Evolutionary conservation across 768 basidiomycete genomes (phyloP).

Genomic region (Gloeostereum incarnatum): DNA sequence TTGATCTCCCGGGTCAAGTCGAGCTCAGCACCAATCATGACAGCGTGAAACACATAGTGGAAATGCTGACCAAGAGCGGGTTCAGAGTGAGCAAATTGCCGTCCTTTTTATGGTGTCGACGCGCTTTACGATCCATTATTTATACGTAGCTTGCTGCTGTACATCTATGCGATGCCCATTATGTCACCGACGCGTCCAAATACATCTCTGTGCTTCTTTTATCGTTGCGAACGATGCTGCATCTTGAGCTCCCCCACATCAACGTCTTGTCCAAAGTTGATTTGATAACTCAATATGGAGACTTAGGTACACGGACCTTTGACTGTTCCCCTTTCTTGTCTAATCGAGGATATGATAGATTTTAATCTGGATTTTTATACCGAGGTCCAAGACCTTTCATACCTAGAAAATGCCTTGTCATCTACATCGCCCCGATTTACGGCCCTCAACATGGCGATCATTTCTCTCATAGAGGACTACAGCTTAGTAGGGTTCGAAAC

Average conservation of each 20-base stretch:
- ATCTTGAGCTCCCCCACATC: slow-evolving; percentile 94
- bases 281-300: slow-evolving; percentile 82
- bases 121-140: slow-evolving; percentile 2
- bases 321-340: slow-evolving; percentile 6
- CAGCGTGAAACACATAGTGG: slow-evolving; percentile 74
- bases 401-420: slow-evolving; percentile 71
- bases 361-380: slow-evolving; percentile 98
- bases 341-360: slow-evolving; percentile 42
- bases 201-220: slow-evolving; percentile 90
- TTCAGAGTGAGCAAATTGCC: slow-evolving; percentile 66
- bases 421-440: slow-evolving; percentile 56
- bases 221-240: slow-evolving; percentile 94
- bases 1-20: slow-evolving; percentile 96
- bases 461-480: slow-evolving; percentile 91
- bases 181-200: slow-evolving; percentile 93
- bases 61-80: slow-evolving; percentile 58
- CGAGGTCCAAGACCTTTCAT: slow-evolving; percentile 91
- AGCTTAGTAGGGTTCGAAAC: slow-evolving; percentile 94
- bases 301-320: slow-evolving; percentile 54
- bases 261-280: slow-evolving; percentile 97
- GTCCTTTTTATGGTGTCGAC: no score
- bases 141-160: slow-evolving; percentile 74
- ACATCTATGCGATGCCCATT: slow-evolving; percentile 94
- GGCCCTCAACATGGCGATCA: slow-evolving; percentile 82
- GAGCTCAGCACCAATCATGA: slow-evolving; percentile 96